Evolutionary conservation across 2,329 filamentous ascomycete genomes (phyloP).

Genomic region (Cadophora sp.): DNA sequence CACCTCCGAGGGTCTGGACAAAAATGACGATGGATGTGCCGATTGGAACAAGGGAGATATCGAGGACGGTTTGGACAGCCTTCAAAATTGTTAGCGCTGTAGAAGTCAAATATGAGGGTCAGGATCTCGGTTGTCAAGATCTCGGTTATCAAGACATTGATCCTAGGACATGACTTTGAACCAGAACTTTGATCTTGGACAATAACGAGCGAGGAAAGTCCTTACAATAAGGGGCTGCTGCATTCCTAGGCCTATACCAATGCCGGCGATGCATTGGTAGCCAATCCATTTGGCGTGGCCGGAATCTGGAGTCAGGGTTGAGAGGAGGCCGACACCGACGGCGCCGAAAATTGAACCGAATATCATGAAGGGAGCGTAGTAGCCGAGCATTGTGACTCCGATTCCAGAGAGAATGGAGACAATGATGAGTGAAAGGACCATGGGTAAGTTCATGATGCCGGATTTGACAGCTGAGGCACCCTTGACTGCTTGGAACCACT

Average conservation of each 20-base stretch:
- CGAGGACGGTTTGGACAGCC: constrained; percentile 62
- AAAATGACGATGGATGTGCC: constrained; percentile 63
- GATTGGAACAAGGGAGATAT: constrained; percentile 58
- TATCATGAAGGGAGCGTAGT: constrained; percentile 67
- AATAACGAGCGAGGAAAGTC: too few relatives aligned
- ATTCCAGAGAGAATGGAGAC: constrained; percentile 32
- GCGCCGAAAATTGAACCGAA: constrained; percentile 52
- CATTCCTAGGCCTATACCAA: constrained; percentile 65
- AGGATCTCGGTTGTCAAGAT: too few relatives aligned
- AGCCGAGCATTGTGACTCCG: constrained; percentile 54
- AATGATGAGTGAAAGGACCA: constrained; percentile 44
- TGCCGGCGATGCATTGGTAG: constrained; percentile 60
- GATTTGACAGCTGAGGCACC: constrained; percentile 51
- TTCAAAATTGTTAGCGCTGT: constrained; percentile 46
- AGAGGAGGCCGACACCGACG: constrained; percentile 56
- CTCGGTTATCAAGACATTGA: too few relatives aligned
- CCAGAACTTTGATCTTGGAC: too few relatives aligned
- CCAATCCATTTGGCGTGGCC: constrained; percentile 59
- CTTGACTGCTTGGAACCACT: constrained; percentile 56
- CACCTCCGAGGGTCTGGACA: constrained; percentile 62
- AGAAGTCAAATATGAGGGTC: too few relatives aligned
- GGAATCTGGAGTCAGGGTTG: constrained; percentile 57
- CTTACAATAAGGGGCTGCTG: constrained; percentile 51
- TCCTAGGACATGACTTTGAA: too few relatives aligned
- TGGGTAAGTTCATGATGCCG: constrained; percentile 49